phyloP scores from a whole-genome alignment of 2,329 filamentous ascomycete genomes.

The Diaporthe aspalathi region DNA sequence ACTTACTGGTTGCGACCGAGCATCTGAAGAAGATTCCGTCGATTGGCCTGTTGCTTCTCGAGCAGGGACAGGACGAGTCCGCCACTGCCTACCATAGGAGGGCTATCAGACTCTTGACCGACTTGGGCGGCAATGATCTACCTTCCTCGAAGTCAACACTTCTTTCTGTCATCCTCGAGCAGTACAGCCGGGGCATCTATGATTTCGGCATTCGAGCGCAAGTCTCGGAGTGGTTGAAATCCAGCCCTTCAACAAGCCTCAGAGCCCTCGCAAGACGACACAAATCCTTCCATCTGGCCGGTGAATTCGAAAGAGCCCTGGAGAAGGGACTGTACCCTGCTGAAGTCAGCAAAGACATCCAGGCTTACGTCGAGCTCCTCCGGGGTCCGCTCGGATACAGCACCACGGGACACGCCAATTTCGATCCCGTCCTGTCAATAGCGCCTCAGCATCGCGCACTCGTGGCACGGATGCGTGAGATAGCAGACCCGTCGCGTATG shows the following conservation, averaged over 20 bases:
- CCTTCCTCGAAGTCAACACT: conserved; percentile 41
- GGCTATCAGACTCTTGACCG: conserved; percentile 52
- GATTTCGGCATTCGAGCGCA: conserved; percentile 57
- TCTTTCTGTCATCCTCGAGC: conserved; percentile 49
- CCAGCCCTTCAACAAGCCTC: conserved; percentile 47
- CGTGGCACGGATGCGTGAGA: conserved; percentile 56
- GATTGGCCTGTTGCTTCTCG: conserved; percentile 64
- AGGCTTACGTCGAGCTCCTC: conserved; percentile 63
- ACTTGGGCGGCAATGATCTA: conserved; percentile 47
- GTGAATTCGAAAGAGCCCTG: conserved; percentile 66
- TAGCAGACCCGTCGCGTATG: conserved; percentile 63
- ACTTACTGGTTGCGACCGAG: conserved; percentile 61
- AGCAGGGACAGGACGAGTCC: conserved; percentile 65
- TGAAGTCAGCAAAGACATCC: conserved; percentile 51
- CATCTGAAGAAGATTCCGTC: conserved; percentile 63
- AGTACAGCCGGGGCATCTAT: conserved; percentile 66
- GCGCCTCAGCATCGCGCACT: conserved; percentile 48
- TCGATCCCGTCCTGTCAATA: conserved; percentile 53
- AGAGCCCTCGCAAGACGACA: conserved; percentile 60
- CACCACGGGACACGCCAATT: conserved; percentile 40
- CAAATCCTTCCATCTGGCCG: conserved; percentile 66
- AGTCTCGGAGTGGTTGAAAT: conserved; percentile 51
- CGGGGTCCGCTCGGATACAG: conserved; percentile 50
- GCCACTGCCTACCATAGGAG: conserved; percentile 62
- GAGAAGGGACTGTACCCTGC: conserved; percentile 59